Conservation (phyloP, 345 rosid genomes). For the Firmiana major region DNA sequence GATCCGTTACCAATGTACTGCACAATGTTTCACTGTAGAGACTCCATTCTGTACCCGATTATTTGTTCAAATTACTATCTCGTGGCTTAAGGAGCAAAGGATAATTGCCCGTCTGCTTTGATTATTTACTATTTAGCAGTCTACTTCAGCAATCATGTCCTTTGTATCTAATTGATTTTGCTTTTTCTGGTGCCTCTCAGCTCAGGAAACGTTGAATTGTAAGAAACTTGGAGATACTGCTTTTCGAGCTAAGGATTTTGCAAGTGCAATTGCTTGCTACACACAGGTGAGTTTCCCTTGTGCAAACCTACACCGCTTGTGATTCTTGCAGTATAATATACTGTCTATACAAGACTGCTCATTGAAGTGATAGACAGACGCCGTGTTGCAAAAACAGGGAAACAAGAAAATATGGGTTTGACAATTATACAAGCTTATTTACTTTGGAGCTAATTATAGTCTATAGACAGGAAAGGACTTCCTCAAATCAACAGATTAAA, state of each 20-base stretch:
- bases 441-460: too few species aligned
- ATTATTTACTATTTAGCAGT: neutral
- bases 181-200: conserved; percentile 31
- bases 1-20: neutral
- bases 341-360: neutral
- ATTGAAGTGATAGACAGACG: too few species aligned
- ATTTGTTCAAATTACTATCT: neutral
- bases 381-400: too few species aligned
- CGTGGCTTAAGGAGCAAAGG: neutral
- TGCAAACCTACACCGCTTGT: neutral
- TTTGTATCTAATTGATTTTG: neutral
- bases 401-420: too few species aligned
- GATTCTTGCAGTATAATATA: neutral
- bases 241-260: conserved; percentile 82
- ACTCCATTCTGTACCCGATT: neutral
- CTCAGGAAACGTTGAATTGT: conserved; percentile 86
- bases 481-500: too few species aligned
- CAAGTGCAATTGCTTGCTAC: conserved; percentile 69
- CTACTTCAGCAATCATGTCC: neutral
- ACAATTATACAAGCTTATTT: too few species aligned
- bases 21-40: neutral
- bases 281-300: conserved; percentile 50
- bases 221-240: conserved; percentile 93
- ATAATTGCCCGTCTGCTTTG: neutral
- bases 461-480: too few species aligned